Conservation (phyloP, 2,329 filamentous ascomycete genomes). For the Penicillium vulpinum region DNA sequence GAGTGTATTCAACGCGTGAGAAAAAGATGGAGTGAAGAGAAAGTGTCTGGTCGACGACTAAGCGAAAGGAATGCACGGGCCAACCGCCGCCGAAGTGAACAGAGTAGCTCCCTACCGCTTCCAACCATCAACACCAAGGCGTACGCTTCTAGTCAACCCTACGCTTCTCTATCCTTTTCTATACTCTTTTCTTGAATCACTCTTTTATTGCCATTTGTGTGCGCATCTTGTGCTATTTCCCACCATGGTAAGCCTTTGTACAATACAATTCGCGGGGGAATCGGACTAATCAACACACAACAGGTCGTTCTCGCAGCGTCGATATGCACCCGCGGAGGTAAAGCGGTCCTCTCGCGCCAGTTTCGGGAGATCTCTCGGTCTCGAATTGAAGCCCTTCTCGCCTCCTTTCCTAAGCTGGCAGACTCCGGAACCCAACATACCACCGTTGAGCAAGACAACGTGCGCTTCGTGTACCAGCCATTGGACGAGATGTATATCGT, state of each 20-base stretch:
- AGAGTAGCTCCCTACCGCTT: constrained; percentile 37
- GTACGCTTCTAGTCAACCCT: constrained; percentile 21
- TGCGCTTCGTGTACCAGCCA: constrained; percentile 98
- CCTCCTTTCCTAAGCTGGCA: constrained; percentile 95
- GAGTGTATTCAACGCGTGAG: not conserved
- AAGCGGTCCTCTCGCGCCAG: constrained; percentile 95
- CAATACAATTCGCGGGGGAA: not conserved
- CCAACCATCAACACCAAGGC: constrained; percentile 15
- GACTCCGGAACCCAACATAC: constrained; percentile 96
- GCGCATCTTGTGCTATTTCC: not conserved
- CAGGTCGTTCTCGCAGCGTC: constrained; percentile 98
- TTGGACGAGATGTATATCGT: constrained; percentile 99
- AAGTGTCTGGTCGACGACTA: constrained; percentile 26
- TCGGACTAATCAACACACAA: constrained; percentile 25
- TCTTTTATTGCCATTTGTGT: not conserved
- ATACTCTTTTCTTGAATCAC: not conserved
- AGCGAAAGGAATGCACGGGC: constrained; percentile 42
- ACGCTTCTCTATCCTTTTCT: constrained; percentile 4
- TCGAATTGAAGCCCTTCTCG: constrained; percentile 91
- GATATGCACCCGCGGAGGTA: constrained; percentile 97
- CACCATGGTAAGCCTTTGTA: constrained; percentile 30
- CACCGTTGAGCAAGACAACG: constrained; percentile 97
- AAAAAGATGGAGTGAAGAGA: constrained; percentile 12
- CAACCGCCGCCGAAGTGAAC: constrained; percentile 39
- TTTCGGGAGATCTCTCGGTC: constrained; percentile 98